Percentiles rank a stretch among this genome's conserved stretches.
Evolutionary conservation across 768 basidiomycete genomes (phyloP).

Genomic region (Cystoderma amianthinum): DNA sequence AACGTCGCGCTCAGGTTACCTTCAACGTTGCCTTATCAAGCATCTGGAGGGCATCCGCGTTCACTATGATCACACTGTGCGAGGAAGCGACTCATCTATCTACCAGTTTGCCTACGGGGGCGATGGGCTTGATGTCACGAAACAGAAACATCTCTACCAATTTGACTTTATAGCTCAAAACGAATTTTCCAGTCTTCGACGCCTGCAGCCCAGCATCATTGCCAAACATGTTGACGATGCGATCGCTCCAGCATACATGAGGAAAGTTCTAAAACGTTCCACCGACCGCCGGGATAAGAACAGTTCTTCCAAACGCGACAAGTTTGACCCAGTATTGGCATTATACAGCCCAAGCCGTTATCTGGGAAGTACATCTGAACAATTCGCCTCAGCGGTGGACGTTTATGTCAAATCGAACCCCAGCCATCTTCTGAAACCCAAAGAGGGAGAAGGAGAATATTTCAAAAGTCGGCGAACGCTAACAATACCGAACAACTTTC

Average conservation of each 20-base stretch:
- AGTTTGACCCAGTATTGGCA: conserved; percentile 67
- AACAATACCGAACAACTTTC: conserved; percentile 57
- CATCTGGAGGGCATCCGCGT: conserved; percentile 95
- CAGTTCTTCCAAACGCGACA: conserved; percentile 44
- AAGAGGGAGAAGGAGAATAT: conserved; percentile 22
- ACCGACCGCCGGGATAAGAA: conserved; percentile 32
- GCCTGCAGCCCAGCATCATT: conserved; percentile 57
- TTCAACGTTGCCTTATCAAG: conserved; percentile 97
- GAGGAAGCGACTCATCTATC: conserved; percentile 88
- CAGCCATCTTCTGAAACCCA: conserved; percentile 30
- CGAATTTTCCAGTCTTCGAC: conserved; percentile 67
- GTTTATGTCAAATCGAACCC: conserved; percentile 77
- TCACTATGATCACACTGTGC: conserved; percentile 97
- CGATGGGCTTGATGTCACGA: conserved; percentile 93
- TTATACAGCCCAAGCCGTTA: conserved; percentile 71
- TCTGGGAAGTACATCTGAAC: conserved; percentile 89
- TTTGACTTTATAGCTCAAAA: conserved; percentile 94
- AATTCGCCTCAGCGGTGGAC: conserved; percentile 75
- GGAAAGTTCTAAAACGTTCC: conserved; percentile 78
- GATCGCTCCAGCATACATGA: conserved; percentile 75
- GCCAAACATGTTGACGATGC: conserved; percentile 54
- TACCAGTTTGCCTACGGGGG: conserved; percentile 98
- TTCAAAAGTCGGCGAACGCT: conserved; percentile 35
- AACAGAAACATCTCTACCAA: conserved; percentile 90
- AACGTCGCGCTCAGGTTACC: conserved; percentile 95